These are phyloP conservation scores for Heracleum sosnowskyi DNA, from an alignment of 129 eudicot species.

Conservation along the genomic window DNA sequence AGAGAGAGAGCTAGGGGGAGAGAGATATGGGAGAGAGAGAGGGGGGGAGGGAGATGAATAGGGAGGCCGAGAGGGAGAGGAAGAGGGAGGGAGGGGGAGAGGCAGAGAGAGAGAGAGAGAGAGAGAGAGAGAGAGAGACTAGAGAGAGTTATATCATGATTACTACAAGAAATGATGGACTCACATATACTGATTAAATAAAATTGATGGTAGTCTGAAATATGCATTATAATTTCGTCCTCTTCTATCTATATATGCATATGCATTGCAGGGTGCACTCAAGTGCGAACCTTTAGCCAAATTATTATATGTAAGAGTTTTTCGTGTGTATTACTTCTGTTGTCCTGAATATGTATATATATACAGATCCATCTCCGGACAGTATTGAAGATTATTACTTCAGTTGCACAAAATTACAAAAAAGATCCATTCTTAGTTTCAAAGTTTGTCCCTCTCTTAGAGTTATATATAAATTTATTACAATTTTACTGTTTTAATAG, in stretches of 20 bases:
- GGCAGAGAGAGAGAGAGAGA: background rate
- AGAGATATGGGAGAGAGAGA: background rate
- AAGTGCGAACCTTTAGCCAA: slow-evolving; percentile 17
- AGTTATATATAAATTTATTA: background rate
- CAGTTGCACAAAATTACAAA: background rate
- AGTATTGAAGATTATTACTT: background rate
- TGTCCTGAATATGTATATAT: background rate
- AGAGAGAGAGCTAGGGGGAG: too few species aligned
- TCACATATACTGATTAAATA: background rate
- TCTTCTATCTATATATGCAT: background rate
- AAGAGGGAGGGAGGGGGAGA: background rate
- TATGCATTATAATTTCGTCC: background rate
- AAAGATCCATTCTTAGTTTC: background rate
- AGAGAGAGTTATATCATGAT: slow-evolving; percentile 4
- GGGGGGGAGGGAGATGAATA: background rate
- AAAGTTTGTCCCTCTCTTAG: background rate
- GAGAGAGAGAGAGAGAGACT: background rate
- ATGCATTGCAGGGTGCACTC: slow-evolving; percentile 19
- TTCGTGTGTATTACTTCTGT: background rate
- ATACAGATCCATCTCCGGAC: background rate
- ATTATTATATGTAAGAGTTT: background rate
- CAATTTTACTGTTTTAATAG: background rate
- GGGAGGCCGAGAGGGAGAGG: too few species aligned
- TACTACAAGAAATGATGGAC: background rate
- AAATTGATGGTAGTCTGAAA: background rate